Conservation (phyloP, 1,139 yeast species). For the Kurtzmaniella quercitrusa region DNA sequence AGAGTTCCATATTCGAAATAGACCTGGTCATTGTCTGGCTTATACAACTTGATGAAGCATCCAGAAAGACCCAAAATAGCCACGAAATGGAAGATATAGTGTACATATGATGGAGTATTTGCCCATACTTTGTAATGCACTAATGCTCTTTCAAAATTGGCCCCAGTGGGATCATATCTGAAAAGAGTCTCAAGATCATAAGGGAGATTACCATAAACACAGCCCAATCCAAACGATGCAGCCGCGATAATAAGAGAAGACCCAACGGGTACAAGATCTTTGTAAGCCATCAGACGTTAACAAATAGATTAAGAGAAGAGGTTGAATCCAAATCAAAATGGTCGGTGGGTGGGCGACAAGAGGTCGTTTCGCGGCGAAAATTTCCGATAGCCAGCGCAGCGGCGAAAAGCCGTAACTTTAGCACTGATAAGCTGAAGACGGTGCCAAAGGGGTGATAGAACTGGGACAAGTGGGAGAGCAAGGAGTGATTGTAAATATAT, state of each 20-base stretch:
- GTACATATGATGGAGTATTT: constrained; percentile 53
- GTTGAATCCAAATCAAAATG: not conserved
- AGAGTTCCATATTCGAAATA: constrained; percentile 88
- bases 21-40: constrained; percentile 78
- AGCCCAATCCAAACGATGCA: constrained; percentile 75
- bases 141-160: constrained; percentile 57
- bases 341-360: not conserved
- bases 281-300: constrained; percentile 23
- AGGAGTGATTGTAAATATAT: not conserved
- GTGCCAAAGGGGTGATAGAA: too few relatives aligned
- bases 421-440: not conserved
- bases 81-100: constrained; percentile 58
- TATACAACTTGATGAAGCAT: constrained; percentile 71
- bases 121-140: constrained; percentile 75
- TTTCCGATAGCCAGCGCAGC: not conserved
- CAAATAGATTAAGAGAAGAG: not conserved
- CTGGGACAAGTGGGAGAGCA: too few relatives aligned
- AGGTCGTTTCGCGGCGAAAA: not conserved
- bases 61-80: constrained; percentile 67
- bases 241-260: constrained; percentile 44
- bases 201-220: constrained; percentile 72
- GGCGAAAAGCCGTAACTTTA: not conserved
- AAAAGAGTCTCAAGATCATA: constrained; percentile 81
- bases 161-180: constrained; percentile 45
- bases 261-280: constrained; percentile 49